Base-by-base conservation (phyloP, 495 filamentous ascomycete species). In the Sporormia fimetaria region DNA sequence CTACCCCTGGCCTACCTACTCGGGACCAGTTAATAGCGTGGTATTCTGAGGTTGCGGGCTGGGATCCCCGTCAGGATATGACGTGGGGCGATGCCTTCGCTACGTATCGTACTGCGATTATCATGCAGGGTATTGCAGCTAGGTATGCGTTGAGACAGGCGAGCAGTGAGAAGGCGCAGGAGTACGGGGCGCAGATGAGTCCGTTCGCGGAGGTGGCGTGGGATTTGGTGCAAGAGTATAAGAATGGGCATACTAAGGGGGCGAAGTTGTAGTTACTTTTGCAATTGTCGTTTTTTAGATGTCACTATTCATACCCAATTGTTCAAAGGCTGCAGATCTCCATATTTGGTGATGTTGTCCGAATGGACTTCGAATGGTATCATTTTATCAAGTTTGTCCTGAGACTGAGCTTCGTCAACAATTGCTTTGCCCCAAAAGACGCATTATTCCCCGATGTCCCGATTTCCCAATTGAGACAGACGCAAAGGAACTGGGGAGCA, bases 61-160 rank as follows among this genome's bases (percentile, higher is more conserved):
- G 77, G 69, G 68, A 80, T 48, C 75, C 76, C 6, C 60, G 54
- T 4, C 55, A 57, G 14, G 71, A 80, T 17, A 58, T 71, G 51
- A 52, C 62, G 33, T 73, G 71, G 73, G 63, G 85, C 59, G 68
- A 78, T 74, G 59, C 61, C 12, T 64, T 64, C 37, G 49, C 49
- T 4, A 55, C 54, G 5, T 63, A 59, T 37, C 44, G 61, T 15
- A 74, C 72, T 27, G 69, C 81, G 9, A 79, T 88, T 24, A 92
- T 98, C 56, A 84, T 84, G 67, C 90, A 98, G 63, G 88, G 90
- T 1, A 94, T 98, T 56, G 83, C 84, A 23, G 88, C 88, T 29
- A 68, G 90, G 39, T 77, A 75, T 50, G 90, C 90, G 28, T 62
- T 70, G 26, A 65, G 90, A 25, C 90, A 98, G 72, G 90, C 90